These are phyloP conservation scores for Aspergillus cejpii DNA, from an alignment of 2,329 filamentous ascomycete species.

Conservation along the genomic window DNA sequence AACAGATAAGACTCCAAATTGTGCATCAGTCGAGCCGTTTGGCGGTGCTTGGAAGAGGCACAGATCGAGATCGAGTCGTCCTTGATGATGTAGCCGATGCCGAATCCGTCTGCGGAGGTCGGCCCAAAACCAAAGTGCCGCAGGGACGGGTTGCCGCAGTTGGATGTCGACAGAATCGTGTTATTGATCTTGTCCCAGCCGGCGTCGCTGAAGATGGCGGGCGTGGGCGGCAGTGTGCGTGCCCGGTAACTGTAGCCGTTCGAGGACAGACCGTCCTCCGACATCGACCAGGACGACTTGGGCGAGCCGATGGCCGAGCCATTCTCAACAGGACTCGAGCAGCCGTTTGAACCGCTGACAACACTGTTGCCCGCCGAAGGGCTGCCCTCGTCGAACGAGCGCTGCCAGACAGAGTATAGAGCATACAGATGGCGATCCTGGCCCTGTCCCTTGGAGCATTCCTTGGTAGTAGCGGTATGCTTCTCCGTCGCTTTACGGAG, in stretches of 20 bases:
- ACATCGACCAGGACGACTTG: slow-evolving; percentile 34
- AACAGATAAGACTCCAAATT: slow-evolving; percentile 83
- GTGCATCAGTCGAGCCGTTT: slow-evolving; percentile 85
- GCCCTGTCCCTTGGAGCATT: slow-evolving; percentile 83
- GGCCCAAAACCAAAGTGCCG: slow-evolving; percentile 96
- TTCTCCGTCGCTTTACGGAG: slow-evolving; percentile 76
- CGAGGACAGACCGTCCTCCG: slow-evolving; percentile 40
- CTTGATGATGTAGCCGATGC: slow-evolving; percentile 99
- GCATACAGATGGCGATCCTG: slow-evolving; percentile 92
- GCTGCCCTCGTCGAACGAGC: slow-evolving; percentile 67
- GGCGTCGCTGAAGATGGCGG: slow-evolving; percentile 73
- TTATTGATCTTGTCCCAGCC: slow-evolving; percentile 96
- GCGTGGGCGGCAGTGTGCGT: slow-evolving; percentile 47
- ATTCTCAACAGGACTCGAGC: slow-evolving; percentile 52
- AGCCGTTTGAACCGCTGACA: slow-evolving; percentile 53
- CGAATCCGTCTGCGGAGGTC: slow-evolving; percentile 87
- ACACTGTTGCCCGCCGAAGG: slow-evolving; percentile 46
- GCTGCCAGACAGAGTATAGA: slow-evolving; percentile 90
- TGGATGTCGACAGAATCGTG: slow-evolving; percentile 92
- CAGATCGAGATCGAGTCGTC: slow-evolving; percentile 86
- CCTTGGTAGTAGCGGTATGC: slow-evolving; percentile 70
- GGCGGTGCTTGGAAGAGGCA: slow-evolving; percentile 84
- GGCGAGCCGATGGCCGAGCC: slow-evolving; percentile 24
- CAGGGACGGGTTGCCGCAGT: slow-evolving; percentile 92
- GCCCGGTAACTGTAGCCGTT: slow-evolving; percentile 52